Evolutionary conservation across 2,329 filamentous ascomycete genomes (phyloP).

Genomic region (Ophiostoma pallidulum): DNA sequence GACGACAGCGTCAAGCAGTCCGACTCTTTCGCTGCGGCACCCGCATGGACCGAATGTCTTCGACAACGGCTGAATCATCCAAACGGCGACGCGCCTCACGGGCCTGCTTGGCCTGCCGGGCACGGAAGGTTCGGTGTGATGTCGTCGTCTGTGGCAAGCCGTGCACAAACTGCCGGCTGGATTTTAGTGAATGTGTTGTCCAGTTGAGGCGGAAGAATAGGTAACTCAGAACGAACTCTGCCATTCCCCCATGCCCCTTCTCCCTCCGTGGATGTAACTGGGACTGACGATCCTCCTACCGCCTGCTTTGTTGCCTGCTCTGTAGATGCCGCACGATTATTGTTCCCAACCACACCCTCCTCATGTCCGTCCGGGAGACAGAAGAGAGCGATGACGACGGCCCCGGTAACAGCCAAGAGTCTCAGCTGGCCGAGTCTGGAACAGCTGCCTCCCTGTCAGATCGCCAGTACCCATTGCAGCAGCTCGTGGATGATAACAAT

Average conservation of each 20-base stretch:
- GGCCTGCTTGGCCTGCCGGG: slow-evolving; percentile 9
- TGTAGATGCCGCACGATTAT: no score
- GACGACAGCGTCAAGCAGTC: no score
- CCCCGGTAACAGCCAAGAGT: not conserved
- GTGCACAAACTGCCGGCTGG: slow-evolving; percentile 12
- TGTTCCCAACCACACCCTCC: not conserved
- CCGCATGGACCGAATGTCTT: no score
- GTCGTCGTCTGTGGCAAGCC: slow-evolving; percentile 10
- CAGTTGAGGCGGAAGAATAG: slow-evolving; percentile 6
- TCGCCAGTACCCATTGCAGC: no score
- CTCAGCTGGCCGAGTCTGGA: not conserved
- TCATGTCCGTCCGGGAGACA: not conserved
- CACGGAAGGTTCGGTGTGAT: slow-evolving; percentile 14
- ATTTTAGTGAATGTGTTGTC: slow-evolving; percentile 11
- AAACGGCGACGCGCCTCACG: slow-evolving; percentile 6
- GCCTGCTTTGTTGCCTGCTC: no score
- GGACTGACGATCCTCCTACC: not conserved
- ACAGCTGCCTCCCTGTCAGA: no score
- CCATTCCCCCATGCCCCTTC: no score
- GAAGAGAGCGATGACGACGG: not conserved
- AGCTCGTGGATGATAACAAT: not conserved
- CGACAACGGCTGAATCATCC: no score
- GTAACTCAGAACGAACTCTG: not conserved
- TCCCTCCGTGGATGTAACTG: not conserved
- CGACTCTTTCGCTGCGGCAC: no score